Percentiles rank a stretch among this genome's conserved stretches.
Conservation (phyloP, 2,329 filamentous ascomycete species). For the Colletotrichum zoysiae region DNA sequence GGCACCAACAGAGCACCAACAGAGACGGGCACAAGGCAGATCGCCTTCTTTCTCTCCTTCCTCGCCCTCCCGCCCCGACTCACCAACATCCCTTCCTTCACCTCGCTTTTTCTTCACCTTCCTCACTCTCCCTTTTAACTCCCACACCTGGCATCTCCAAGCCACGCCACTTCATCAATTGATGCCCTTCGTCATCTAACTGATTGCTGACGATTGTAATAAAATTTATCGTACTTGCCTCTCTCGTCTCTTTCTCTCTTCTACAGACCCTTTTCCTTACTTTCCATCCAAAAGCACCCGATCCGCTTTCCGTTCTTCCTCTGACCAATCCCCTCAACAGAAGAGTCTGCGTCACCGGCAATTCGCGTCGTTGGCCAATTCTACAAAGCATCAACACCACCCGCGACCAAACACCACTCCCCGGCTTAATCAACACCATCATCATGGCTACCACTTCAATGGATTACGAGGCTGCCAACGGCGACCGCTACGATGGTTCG, state of each 20-base stretch:
- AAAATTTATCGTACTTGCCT: slow-evolving; percentile 43
- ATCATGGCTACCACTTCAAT: slow-evolving; percentile 74
- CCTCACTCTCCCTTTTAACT: slow-evolving; percentile 29
- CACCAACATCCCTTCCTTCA: slow-evolving; percentile 33
- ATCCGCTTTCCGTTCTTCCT: slow-evolving; percentile 28
- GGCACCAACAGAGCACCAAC: not conserved
- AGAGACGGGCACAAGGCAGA: not conserved
- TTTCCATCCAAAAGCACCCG: slow-evolving; percentile 12
- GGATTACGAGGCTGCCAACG: slow-evolving; percentile 78
- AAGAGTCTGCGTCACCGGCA: slow-evolving; percentile 40
- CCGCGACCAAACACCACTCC: not conserved
- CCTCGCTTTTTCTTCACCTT: slow-evolving; percentile 37
- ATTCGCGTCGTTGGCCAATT: slow-evolving; percentile 34
- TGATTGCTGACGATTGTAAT: slow-evolving; percentile 33
- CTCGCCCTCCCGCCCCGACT: slow-evolving; percentile 13
- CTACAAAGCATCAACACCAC: slow-evolving; percentile 11
- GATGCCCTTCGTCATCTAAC: slow-evolving; percentile 19
- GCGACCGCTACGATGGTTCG: slow-evolving; percentile 76
- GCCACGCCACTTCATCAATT: slow-evolving; percentile 27
- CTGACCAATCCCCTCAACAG: slow-evolving; percentile 37
- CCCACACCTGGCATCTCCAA: slow-evolving; percentile 29
- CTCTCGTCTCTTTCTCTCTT: slow-evolving; percentile 36
- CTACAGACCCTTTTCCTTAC: slow-evolving; percentile 24
- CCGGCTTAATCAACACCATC: slow-evolving; percentile 32
- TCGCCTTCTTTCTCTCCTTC: slow-evolving; percentile 2